phyloP scores from a whole-genome alignment of 148 eudicot species.

The Nyssa sinensis region DNA sequence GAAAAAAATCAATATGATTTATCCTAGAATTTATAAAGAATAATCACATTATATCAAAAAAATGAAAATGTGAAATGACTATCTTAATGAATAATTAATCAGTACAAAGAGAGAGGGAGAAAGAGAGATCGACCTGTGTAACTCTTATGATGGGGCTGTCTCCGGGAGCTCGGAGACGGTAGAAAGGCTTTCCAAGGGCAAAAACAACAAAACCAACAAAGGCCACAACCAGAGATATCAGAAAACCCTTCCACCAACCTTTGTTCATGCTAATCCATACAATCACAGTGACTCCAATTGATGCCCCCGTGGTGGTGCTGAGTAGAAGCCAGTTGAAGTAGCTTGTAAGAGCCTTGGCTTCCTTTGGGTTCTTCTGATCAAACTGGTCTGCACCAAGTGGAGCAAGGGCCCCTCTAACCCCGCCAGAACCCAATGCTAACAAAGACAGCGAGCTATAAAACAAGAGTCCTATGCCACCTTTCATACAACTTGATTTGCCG shows the following conservation, averaged over 20 bases:
- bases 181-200: conserved; percentile 36
- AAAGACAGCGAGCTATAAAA: conserved; percentile 39
- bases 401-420: conserved; percentile 44
- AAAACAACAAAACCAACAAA: conserved; percentile 27
- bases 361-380: conserved; percentile 35
- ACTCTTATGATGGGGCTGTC: conserved; percentile 38
- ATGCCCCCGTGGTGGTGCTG: conserved; percentile 27
- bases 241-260: conserved; percentile 48
- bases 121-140: conserved; percentile 29
- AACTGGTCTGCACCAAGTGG: conserved; percentile 53
- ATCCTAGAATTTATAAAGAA: no score
- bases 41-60: no score
- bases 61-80: no score
- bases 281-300: conserved; percentile 40
- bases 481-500: conserved; percentile 31
- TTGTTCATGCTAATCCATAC: conserved; percentile 38
- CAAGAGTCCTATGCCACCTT: conserved; percentile 33
- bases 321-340: conserved; percentile 51
- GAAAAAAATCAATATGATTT: no score
- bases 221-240: conserved; percentile 21
- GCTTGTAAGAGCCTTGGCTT: conserved; percentile 35
- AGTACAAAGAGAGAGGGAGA: no score
- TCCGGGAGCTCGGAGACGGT: conserved; percentile 29
- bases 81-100: no score
- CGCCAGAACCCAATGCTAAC: conserved; percentile 44